A percentile compares a stretch with the other conserved stretches of the same genome.
Evolutionary conservation across 1,139 yeast species (phyloP).

Genomic region (Pichia kudriavzevii): DNA sequence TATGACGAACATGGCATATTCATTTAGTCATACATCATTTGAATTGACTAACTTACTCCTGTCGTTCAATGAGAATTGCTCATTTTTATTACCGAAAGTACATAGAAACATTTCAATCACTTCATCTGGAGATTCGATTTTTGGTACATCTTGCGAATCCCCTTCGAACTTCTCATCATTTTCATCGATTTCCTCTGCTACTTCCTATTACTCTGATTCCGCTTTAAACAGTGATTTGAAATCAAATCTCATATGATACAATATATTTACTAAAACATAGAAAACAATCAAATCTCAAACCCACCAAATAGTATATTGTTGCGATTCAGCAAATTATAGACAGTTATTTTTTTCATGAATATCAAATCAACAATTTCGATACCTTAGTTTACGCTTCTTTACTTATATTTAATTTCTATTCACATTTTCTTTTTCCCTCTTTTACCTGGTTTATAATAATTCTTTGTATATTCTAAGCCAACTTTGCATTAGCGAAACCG

Average conservation of each 20-base stretch:
- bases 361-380: no score
- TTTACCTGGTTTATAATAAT: no score
- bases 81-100: slow-evolving; percentile 4
- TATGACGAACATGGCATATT: neutral
- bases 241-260: slow-evolving; percentile 3
- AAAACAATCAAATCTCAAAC: no score
- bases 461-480: no score
- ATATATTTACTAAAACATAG: no score
- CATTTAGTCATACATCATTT: neutral
- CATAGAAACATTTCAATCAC: slow-evolving; percentile 14
- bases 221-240: slow-evolving; percentile 1
- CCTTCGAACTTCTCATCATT: slow-evolving; percentile 28
- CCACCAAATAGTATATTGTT: no score
- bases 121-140: slow-evolving; percentile 7
- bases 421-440: no score
- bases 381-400: no score
- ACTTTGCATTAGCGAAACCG: no score
- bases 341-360: no score
- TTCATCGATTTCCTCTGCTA: slow-evolving; percentile 27
- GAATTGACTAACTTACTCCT: neutral
- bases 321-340: no score
- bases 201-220: slow-evolving; percentile 19
- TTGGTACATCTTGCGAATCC: slow-evolving; percentile 24
- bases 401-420: no score
- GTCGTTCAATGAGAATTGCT: neutral